Base-by-base conservation (phyloP, 2,329 filamentous ascomycete species). In the Neonectria neomacrospora region DNA sequence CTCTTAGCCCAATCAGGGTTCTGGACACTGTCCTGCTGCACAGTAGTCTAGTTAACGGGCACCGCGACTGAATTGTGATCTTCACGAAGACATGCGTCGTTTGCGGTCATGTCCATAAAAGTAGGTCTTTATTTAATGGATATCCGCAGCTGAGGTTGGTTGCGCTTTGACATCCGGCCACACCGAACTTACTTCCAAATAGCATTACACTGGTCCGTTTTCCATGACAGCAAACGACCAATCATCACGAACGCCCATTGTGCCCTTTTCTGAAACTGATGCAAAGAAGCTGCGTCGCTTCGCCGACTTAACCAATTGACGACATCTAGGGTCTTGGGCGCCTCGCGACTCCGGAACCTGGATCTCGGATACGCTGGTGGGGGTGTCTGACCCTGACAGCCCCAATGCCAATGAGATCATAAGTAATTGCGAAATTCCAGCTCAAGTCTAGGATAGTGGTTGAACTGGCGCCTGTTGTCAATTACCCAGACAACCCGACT, bases 101-200 rank as follows among this genome's bases (percentile, higher is more conserved):
- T 6, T n/a, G 34, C 7, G n/a, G n/a, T 37, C 34, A n/a, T 37
- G 7, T 37, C 34, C 34, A 16, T 37, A 37, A 37, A 11, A 37
- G 32, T 16, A 37, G 6, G n/a, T n/a, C n/a, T n/a, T n/a, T n/a
- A n/a, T n/a, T 26, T 26, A 6, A 26, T 30, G 28, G 9, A 30
- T 30, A 52, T 37, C 30, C 28, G 45, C 47, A 56, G 59, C 18
- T 16, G 34, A 37, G 34, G 16, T n/a, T 10, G 32, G 12, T 30
- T 32, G 41, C 54, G 47, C 54, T 54, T 42, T 58, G 41, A 58
- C 48, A 63, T 54, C 34, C 54, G 44, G 50, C 50, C 60, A 54
- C 26, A 20, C 42, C 34, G 45, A 28, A 58, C 42, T 50, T 44
- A 50, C 48, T 37, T 50, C 37, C 9, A 12, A 11, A 32, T 32